These are phyloP conservation scores for Suillus subalutaceus DNA, from an alignment of 768 basidiomycete species.

Conservation along the genomic window DNA sequence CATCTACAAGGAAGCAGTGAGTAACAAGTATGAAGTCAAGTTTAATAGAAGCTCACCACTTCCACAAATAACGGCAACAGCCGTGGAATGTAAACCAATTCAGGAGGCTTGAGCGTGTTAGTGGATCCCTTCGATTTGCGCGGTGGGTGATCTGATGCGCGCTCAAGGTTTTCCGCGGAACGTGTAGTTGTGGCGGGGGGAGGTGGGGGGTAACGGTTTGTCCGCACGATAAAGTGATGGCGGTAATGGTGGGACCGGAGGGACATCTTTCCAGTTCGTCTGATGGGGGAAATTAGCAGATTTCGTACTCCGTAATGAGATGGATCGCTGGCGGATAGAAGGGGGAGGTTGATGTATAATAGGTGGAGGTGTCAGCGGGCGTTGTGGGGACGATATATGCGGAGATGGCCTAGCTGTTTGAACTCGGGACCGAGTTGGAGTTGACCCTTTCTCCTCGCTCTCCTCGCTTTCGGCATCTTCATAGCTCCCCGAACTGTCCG, in stretches of 20 bases:
- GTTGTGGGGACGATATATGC: slow-evolving; percentile 5
- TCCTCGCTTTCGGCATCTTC: slow-evolving; percentile 18
- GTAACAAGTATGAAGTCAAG: neutral
- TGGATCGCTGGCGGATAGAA: slow-evolving; percentile 32
- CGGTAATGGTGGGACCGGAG: slow-evolving; percentile 48
- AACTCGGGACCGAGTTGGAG: neutral
- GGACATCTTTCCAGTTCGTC: slow-evolving; percentile 32
- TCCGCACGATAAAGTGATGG: slow-evolving; percentile 31
- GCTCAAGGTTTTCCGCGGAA: slow-evolving; percentile 20
- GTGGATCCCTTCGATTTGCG: slow-evolving; percentile 48
- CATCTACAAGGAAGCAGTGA: slow-evolving; percentile 33
- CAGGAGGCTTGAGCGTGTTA: slow-evolving; percentile 66
- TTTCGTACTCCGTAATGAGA: slow-evolving; percentile 49
- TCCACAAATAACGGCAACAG: slow-evolving; percentile 90
- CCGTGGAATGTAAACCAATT: slow-evolving; percentile 75
- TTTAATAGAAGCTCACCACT: slow-evolving; percentile 58
- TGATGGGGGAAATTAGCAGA: slow-evolving; percentile 42
- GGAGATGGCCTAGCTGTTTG: slow-evolving; percentile 6
- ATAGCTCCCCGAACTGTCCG: slow-evolving; percentile 19
- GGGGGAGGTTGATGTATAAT: slow-evolving; percentile 9
- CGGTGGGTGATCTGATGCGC: slow-evolving; percentile 16
- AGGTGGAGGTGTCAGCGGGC: slow-evolving; percentile 7
- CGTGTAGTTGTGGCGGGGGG: slow-evolving; percentile 22
- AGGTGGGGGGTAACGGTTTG: slow-evolving; percentile 48
- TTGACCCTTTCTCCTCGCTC: slow-evolving; percentile 10